These are phyloP conservation scores for Metschnikowia sp. DNA, from an alignment of 805 yeast genomes.

Conservation along the genomic window DNA sequence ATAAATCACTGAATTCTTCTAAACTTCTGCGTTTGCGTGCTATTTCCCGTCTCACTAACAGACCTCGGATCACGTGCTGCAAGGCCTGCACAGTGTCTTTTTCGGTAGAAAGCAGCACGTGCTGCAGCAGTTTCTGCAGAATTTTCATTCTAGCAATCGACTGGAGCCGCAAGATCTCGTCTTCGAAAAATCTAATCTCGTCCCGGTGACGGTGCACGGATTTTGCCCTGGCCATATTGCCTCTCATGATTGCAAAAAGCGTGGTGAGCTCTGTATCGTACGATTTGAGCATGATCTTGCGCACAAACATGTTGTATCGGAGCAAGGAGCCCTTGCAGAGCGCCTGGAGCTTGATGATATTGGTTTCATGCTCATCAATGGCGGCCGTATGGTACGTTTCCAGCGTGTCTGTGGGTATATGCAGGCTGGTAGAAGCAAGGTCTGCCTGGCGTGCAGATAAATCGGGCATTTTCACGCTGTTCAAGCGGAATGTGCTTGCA, in stretches of 20 bases:
- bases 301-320: slow-evolving; percentile 62
- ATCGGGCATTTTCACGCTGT: slow-evolving; percentile 7
- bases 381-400: slow-evolving; percentile 1
- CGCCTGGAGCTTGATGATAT: slow-evolving; percentile 60
- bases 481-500: slow-evolving; percentile 1
- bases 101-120: neutral
- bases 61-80: slow-evolving; percentile 9
- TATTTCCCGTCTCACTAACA: neutral
- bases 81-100: slow-evolving; percentile 1
- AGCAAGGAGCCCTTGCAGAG: slow-evolving; percentile 64
- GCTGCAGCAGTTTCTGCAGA: neutral
- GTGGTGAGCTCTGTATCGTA: slow-evolving; percentile 48
- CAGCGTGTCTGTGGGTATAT: neutral
- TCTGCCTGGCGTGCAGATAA: neutral
- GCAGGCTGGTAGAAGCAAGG: too few species aligned
- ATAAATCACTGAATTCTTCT: neutral
- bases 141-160: slow-evolving; percentile 32
- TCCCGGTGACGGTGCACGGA: slow-evolving; percentile 35
- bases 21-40: neutral
- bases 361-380: slow-evolving; percentile 5
- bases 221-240: slow-evolving; percentile 34
- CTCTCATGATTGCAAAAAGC: slow-evolving; percentile 53
- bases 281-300: slow-evolving; percentile 57
- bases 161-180: slow-evolving; percentile 39
- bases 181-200: slow-evolving; percentile 26